Evolutionary conservation across 257 asterid genomes (phyloP).

Genomic region (Solanum neorickii): DNA sequence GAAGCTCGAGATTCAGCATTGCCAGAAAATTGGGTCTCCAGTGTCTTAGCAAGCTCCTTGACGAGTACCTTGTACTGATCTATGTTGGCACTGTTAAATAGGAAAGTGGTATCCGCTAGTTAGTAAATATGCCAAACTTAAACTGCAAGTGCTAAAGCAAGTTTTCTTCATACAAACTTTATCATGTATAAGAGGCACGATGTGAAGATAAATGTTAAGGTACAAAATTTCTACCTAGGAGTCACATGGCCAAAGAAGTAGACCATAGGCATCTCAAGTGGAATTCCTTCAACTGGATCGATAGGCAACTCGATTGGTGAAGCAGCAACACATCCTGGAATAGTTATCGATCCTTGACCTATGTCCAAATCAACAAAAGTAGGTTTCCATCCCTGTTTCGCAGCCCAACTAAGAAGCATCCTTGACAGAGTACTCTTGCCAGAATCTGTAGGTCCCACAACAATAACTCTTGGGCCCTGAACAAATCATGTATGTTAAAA

Average conservation of each 20-base stretch:
- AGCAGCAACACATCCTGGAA: slow-evolving; percentile 95
- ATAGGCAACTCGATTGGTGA: slow-evolving; percentile 90
- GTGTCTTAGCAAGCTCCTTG: slow-evolving; percentile 76
- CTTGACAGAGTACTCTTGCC: slow-evolving; percentile 93
- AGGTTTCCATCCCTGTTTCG: slow-evolving; percentile 99
- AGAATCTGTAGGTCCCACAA: slow-evolving; percentile 96
- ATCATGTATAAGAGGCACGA: background rate
- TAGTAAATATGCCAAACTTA: background rate
- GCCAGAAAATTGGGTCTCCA: slow-evolving; percentile 77
- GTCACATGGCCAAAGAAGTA: slow-evolving; percentile 84
- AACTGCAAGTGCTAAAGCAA: background rate
- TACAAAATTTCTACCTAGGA: slow-evolving; percentile 48
- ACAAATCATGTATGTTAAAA: slow-evolving; percentile 1
- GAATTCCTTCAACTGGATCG: slow-evolving; percentile 97
- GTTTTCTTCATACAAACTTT: background rate
- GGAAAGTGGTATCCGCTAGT: background rate
- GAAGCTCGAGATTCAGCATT: slow-evolving; percentile 90
- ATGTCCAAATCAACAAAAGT: slow-evolving; percentile 95
- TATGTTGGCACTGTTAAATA: slow-evolving; percentile 58
- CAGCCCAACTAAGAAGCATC: slow-evolving; percentile 99
- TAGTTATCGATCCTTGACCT: slow-evolving; percentile 93
- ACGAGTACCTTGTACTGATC: slow-evolving; percentile 87
- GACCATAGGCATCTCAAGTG: slow-evolving; percentile 96
- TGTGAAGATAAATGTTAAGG: background rate
- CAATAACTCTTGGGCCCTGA: slow-evolving; percentile 96